Conservation (phyloP, 2,329 filamentous ascomycete genomes). For the Diaporthe velutina region DNA sequence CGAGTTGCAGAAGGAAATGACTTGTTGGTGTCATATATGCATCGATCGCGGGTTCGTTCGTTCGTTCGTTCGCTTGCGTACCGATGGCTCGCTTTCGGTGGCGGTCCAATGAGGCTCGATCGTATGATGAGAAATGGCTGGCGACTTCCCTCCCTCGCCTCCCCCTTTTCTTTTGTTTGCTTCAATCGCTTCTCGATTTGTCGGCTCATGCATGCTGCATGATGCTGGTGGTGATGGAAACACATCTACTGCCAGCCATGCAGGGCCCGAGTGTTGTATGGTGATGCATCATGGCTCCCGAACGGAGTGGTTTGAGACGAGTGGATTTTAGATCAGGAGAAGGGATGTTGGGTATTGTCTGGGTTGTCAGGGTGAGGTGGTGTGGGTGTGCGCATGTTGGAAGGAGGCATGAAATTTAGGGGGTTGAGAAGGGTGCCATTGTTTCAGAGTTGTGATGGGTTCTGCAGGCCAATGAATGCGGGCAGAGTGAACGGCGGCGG, state of each 20-base stretch:
- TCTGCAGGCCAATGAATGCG: slow-evolving; percentile 17
- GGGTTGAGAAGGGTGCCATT: slow-evolving; percentile 32
- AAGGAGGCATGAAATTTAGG: slow-evolving; percentile 38
- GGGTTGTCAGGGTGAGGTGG: slow-evolving; percentile 15
- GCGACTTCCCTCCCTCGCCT: not conserved
- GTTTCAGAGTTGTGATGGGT: slow-evolving; percentile 39
- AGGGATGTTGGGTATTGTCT: slow-evolving; percentile 26
- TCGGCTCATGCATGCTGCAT: not conserved
- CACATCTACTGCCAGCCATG: not conserved
- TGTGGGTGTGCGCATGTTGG: not conserved
- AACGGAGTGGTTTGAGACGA: slow-evolving; percentile 26
- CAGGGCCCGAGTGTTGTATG: not conserved
- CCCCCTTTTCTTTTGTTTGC: not conserved
- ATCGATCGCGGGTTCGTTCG: no score
- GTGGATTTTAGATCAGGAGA: slow-evolving; percentile 37
- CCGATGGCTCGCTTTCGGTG: not conserved
- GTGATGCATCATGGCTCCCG: slow-evolving; percentile 20
- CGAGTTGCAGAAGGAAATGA: not conserved
- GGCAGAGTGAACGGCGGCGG: not conserved
- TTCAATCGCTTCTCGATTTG: not conserved
- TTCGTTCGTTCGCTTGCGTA: not conserved
- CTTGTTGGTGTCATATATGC: not conserved
- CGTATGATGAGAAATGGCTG: not conserved
- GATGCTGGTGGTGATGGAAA: not conserved
- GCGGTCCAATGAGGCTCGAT: not conserved